Percentiles rank a stretch among this genome's conserved stretches.
Evolutionary conservation across 768 basidiomycete species (phyloP).

Genomic region (Butyriboletus loyo): DNA sequence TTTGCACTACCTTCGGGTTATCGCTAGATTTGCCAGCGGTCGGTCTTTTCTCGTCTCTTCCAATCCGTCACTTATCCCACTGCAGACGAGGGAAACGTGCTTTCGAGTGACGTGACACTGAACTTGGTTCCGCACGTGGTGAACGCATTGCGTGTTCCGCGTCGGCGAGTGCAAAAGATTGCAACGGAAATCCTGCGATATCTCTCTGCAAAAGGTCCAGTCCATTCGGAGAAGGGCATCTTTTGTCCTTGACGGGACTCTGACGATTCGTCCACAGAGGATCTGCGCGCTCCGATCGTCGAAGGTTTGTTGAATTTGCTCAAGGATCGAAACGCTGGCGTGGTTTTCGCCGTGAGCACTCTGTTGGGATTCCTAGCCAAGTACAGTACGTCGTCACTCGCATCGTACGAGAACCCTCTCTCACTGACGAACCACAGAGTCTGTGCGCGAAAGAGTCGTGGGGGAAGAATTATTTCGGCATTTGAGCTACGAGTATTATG

Average conservation of each 20-base stretch:
- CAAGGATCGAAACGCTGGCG: constrained; percentile 12
- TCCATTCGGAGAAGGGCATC: background rate
- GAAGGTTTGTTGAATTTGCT: constrained; percentile 15
- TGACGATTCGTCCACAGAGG: constrained; percentile 3
- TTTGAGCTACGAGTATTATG: constrained; percentile 20
- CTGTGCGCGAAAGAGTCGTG: constrained; percentile 16
- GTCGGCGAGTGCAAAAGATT: constrained; percentile 14
- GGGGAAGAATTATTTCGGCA: constrained; percentile 13
- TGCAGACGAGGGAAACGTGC: constrained; percentile 6
- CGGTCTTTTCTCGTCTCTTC: background rate
- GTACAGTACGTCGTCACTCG: constrained; percentile 11
- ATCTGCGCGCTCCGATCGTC: constrained; percentile 9
- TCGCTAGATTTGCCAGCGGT: constrained; percentile 24
- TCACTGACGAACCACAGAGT: constrained; percentile 1
- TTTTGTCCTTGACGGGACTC: background rate
- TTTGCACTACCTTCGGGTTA: constrained; percentile 22
- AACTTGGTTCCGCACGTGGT: constrained; percentile 14
- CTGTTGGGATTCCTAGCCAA: constrained; percentile 11
- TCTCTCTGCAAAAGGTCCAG: constrained; percentile 16
- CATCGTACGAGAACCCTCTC: background rate
- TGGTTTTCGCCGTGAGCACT: constrained; percentile 13
- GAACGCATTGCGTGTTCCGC: constrained; percentile 13
- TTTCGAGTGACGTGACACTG: background rate
- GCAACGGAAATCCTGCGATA: constrained; percentile 11
- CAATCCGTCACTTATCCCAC: background rate